Base-by-base conservation (phyloP, 2,329 filamentous ascomycete species). In the Penicillium sp. region DNA sequence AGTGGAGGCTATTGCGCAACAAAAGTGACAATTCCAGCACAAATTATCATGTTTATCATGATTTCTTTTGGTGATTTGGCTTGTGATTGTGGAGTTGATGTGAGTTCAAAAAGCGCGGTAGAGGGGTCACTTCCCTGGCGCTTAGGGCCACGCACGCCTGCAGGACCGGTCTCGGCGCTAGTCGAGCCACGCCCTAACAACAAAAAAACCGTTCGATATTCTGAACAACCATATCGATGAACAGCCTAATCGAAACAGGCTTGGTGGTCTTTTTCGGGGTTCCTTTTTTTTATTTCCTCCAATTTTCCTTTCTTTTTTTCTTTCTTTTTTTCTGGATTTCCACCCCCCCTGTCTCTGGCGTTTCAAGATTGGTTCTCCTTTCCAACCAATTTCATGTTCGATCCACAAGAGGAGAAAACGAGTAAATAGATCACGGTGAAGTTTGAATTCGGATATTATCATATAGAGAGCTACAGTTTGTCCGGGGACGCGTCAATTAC, bases 1-100 rank as follows among this genome's bases (percentile, higher is more conserved):
- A 61, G 66, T 74, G 65, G 72, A 74, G 58, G 65, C 65, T 16
- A 53, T 72, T 47, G 62, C 70, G 29, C 65, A 68, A 46, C 65
- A 64, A 50, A 57, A 50, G 6, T 60, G 53, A 27, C 25, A 13
- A 8, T 29, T 45, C n/a, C 23, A 43, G n/a, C 15, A 29, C 16
- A 29, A 44, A 33, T 33, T 15, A 33, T 13, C 31, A 33, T 31
- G 11, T 31, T 29, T 29, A 4, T 29, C 9, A 7, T 13, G 11
- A 11, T 13, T 10, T 11, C 11, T 23, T 23, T 23, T 33, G 11
- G 11, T 33, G 31, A 33, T 33, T 33, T 23, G 41, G 10, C 23
- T 25, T 39, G 4, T 27, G 21, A 44, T 52, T 40, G 29, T 39
- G 21, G 27, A 36, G 23, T 46, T 33, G 23, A 41, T 21, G 31